Evolutionary conservation across 2,329 filamentous ascomycete species (phyloP), one percentile per base, ranked within the genome.

Genomic region (Hymenoscyphus occultus): DNA sequence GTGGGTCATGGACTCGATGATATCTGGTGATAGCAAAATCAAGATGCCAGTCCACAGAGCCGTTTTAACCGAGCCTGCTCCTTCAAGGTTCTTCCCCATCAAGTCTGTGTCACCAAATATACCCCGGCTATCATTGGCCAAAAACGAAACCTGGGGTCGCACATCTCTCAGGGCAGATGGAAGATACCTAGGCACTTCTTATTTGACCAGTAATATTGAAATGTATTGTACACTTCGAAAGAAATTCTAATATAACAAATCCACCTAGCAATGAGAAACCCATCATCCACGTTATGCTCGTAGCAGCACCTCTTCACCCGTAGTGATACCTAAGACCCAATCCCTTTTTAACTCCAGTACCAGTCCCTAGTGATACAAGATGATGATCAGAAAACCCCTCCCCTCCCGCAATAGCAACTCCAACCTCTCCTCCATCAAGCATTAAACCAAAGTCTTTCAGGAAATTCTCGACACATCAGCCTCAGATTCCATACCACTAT

Each of bases 401-500:
- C 10, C 45, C 45, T 51, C 45, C 45, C n/a, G n/a, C 19, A 28
- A 51, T 51, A 22, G 19, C 19, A 51, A 51, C n/a, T 51, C 45
- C 45, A 10, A 22, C 22, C 4, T 22, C 45, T 16, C 45, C n/a
- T 51, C 45, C n/a, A 51, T 45, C 42, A n/a, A 9, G 42, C 42
- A 45, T 51, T 51, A 51, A 35, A 51, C 7, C 4, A 12, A 19
- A 10, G n/a, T 12, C n/a, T n/a, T 22, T 51, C 45, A 51, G 10
- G 22, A 51, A 9, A 51, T 19, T 51, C 45, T 19, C 10, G 45
- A 51, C 22, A 51, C 45, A n/a, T 51, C 45, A 28, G 45, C n/a
- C 19, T 51, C 45, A 51, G 45, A 51, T 22, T 51, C 32, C 56
- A 58, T 58, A 58, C 19, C 56, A 10, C 39, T 35, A 39, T 58